phyloP scores from a whole-genome alignment of 768 basidiomycete genomes.

The Mycena sanguinolenta region DNA sequence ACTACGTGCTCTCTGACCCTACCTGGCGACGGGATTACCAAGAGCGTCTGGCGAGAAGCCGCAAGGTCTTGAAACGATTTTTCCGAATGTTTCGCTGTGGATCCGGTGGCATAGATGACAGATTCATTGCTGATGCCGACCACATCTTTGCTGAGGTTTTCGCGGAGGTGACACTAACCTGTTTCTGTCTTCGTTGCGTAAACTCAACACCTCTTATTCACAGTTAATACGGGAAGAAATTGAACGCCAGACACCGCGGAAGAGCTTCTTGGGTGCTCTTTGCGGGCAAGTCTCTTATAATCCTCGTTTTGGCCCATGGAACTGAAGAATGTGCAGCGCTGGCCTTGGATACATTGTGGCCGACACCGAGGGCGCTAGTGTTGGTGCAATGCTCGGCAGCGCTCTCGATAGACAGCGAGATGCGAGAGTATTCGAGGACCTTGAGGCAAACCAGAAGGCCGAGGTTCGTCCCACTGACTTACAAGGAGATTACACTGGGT shows the following conservation, averaged over 20 bases:
- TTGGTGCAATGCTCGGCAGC: conserved; percentile 92
- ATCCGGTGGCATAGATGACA: no score
- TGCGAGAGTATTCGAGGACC: conserved; percentile 90
- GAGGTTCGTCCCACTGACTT: conserved; percentile 66
- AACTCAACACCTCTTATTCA: not conserved
- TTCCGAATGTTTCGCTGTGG: conserved; percentile 68
- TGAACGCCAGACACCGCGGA: conserved; percentile 73
- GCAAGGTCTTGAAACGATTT: conserved; percentile 44
- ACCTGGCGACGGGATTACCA: conserved; percentile 82
- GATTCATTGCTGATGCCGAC: conserved; percentile 73
- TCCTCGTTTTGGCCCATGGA: conserved; percentile 42
- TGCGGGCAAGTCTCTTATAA: conserved; percentile 57
- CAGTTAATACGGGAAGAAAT: conserved; percentile 88
- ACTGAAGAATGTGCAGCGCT: conserved; percentile 63
- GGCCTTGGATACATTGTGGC: conserved; percentile 75
- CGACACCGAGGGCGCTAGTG: conserved; percentile 87
- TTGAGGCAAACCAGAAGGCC: conserved; percentile 87
- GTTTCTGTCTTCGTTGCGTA: not conserved
- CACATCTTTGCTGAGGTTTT: conserved; percentile 91
- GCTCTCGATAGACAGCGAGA: conserved; percentile 90
- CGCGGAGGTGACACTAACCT: conserved; percentile 78
- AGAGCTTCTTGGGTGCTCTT: conserved; percentile 58
- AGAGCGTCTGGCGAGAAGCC: conserved; percentile 67
- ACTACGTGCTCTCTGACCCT: conserved; percentile 90
- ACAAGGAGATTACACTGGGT: not conserved